A percentile compares a stretch with the other conserved stretches of the same genome.
Conservation (phyloP, 1,139 yeast species). For the Kodamaea plutei region DNA sequence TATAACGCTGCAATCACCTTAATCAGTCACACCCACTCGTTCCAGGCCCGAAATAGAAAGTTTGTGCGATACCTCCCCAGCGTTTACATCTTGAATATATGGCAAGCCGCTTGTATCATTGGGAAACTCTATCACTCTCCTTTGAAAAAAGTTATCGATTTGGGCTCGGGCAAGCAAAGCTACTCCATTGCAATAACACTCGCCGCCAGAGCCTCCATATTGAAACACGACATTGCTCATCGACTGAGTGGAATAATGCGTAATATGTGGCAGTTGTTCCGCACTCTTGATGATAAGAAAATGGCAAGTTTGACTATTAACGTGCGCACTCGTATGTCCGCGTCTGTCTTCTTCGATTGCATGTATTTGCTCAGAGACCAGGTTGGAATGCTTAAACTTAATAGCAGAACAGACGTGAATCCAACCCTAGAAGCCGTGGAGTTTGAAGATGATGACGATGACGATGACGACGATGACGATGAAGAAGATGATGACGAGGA, state of each 20-base stretch:
- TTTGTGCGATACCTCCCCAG: slow-evolving; percentile 81
- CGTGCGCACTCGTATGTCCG: slow-evolving; percentile 82
- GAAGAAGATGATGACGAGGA: slow-evolving; percentile 13
- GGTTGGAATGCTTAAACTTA: slow-evolving; percentile 77
- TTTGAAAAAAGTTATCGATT: slow-evolving; percentile 60
- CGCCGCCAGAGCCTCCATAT: slow-evolving; percentile 74
- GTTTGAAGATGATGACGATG: slow-evolving; percentile 8
- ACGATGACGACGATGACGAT: slow-evolving; percentile 22
- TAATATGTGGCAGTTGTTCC: slow-evolving; percentile 87
- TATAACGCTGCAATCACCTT: slow-evolving; percentile 76
- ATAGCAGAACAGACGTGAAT: slow-evolving; percentile 20
- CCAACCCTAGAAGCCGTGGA: slow-evolving; percentile 12
- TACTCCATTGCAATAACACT: slow-evolving; percentile 68
- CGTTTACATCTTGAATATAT: slow-evolving; percentile 70
- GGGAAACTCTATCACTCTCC: slow-evolving; percentile 77
- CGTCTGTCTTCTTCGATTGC: slow-evolving; percentile 88
- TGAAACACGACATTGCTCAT: slow-evolving; percentile 89
- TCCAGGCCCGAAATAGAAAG: slow-evolving; percentile 55
- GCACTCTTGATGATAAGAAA: slow-evolving; percentile 48
- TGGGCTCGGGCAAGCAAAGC: slow-evolving; percentile 65
- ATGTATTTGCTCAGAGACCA: slow-evolving; percentile 78
- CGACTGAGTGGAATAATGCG: slow-evolving; percentile 92
- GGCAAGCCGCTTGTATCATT: slow-evolving; percentile 90
- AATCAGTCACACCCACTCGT: slow-evolving; percentile 59
- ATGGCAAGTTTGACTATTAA: slow-evolving; percentile 42